Conservation (phyloP, 805 yeast species). For the Kodamaea nitidulidarum region DNA sequence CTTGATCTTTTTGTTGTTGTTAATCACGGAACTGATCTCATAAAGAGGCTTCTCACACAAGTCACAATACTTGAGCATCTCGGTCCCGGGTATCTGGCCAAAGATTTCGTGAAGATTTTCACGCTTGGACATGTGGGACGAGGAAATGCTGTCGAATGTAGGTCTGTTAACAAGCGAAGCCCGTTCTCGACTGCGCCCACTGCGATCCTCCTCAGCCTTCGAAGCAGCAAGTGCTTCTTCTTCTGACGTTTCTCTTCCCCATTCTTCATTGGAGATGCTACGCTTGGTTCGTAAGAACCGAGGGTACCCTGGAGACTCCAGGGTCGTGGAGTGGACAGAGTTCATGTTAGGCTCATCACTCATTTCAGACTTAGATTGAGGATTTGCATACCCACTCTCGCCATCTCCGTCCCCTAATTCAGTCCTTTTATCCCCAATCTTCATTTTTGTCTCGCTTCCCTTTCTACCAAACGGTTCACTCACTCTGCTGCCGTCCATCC, state of each 20-base stretch:
- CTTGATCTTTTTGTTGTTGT: constrained; percentile 17
- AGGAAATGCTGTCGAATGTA: constrained; percentile 2
- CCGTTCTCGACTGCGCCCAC: not conserved
- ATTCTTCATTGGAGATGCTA: not conserved
- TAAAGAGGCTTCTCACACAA: constrained; percentile 67
- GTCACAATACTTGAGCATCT: constrained; percentile 50
- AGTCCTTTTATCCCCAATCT: too few species aligned
- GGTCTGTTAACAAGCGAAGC: not conserved
- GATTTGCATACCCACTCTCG: too few species aligned
- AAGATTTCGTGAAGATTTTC: constrained; percentile 35
- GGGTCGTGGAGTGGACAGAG: too few species aligned
- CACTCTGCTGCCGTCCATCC: not conserved
- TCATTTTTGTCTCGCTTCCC: too few species aligned
- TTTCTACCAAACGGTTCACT: too few species aligned
- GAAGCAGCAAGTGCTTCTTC: too few species aligned
- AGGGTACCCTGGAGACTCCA: not conserved
- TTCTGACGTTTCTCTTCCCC: not conserved
- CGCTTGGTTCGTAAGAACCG: not conserved
- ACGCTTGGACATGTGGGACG: not conserved
- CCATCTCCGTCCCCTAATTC: too few species aligned
- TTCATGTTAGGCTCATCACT: too few species aligned
- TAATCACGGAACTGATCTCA: constrained; percentile 47
- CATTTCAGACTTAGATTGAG: too few species aligned
- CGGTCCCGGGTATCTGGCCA: constrained; percentile 37
- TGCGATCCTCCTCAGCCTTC: not conserved